Conservation (phyloP, 2,329 filamentous ascomycete species). For the Nothophaeocryptopus gaeumannii region DNA sequence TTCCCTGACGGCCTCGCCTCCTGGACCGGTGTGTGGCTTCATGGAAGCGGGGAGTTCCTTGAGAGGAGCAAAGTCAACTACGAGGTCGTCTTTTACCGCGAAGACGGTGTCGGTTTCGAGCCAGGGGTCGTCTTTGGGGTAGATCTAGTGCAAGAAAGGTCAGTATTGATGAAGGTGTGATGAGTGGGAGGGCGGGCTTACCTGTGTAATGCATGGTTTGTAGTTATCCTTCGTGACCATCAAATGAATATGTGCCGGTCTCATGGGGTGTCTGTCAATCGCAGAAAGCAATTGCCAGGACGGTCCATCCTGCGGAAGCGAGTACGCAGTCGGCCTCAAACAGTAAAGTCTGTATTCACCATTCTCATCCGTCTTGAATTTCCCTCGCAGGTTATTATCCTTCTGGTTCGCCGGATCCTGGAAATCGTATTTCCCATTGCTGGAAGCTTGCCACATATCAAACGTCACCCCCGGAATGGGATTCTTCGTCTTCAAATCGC, state of each 20-base stretch:
- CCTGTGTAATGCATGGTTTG: conserved; percentile 26
- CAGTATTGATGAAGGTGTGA: no score
- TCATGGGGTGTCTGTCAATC: conserved; percentile 59
- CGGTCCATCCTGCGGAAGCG: conserved; percentile 63
- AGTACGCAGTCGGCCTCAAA: conserved; percentile 70
- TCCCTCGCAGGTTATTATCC: conserved; percentile 72
- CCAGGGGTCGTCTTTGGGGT: conserved; percentile 58
- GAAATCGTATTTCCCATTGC: conserved; percentile 69
- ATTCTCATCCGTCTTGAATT: conserved; percentile 68
- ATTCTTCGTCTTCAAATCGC: conserved; percentile 61
- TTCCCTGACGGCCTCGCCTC: conserved; percentile 40
- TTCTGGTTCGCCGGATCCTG: conserved; percentile 69
- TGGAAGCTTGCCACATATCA: conserved; percentile 74
- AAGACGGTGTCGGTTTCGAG: conserved; percentile 60
- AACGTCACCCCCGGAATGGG: conserved; percentile 67
- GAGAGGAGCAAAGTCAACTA: conserved; percentile 56
- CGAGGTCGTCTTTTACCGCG: conserved; percentile 60
- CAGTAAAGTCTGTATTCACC: conserved; percentile 73
- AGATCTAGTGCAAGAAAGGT: conserved; percentile 51
- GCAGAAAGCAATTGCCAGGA: conserved; percentile 52
- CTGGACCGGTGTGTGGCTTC: conserved; percentile 32
- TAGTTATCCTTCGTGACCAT: conserved; percentile 23
- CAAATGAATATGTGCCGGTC: conserved; percentile 59
- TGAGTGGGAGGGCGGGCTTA: conserved; percentile 47
- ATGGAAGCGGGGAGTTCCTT: conserved; percentile 54